Conservation (phyloP, 371 early-diverging fungal genomes). For the Mortierella sp. region DNA sequence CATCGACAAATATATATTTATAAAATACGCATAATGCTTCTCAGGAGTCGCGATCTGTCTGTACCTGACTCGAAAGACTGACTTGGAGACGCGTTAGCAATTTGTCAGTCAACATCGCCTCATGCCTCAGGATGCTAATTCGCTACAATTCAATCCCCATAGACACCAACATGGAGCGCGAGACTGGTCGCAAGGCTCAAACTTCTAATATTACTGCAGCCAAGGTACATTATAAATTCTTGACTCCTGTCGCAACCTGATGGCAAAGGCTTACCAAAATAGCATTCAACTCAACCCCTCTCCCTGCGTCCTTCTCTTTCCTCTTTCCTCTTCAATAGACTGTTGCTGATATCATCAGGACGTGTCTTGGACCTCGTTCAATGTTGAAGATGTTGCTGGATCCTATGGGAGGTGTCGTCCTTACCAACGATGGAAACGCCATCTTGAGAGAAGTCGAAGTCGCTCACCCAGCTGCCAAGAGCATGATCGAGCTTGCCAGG, state of each 20-base stretch:
- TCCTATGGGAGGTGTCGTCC: conserved; percentile 99
- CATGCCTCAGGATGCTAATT: not conserved
- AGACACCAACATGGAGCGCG: conserved; percentile 96
- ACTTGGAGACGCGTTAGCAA: conserved; percentile 2
- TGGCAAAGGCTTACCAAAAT: not conserved
- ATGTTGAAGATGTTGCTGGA: conserved; percentile 99
- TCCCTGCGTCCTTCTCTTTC: not conserved
- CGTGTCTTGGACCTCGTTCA: conserved; percentile 99
- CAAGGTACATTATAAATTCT: conserved; percentile 72
- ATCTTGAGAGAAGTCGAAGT: conserved; percentile 99
- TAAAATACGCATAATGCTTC: not conserved
- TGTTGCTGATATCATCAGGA: conserved; percentile 98
- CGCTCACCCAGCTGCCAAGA: conserved; percentile 99
- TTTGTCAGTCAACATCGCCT: not conserved
- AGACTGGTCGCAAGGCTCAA: conserved; percentile 97
- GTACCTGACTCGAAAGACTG: not conserved
- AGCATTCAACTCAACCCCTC: not conserved
- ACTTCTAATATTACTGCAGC: conserved; percentile 97
- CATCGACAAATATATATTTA: not conserved
- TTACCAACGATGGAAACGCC: conserved; percentile 99
- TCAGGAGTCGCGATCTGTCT: conserved; percentile 9
- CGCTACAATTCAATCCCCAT: conserved; percentile 9
- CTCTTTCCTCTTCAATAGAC: conserved; percentile 68
- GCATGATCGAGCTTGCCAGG: conserved; percentile 99
- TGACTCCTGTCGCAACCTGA: not conserved